Conservation (phyloP, 805 yeast genomes). For the Huiozyma sinensis region DNA sequence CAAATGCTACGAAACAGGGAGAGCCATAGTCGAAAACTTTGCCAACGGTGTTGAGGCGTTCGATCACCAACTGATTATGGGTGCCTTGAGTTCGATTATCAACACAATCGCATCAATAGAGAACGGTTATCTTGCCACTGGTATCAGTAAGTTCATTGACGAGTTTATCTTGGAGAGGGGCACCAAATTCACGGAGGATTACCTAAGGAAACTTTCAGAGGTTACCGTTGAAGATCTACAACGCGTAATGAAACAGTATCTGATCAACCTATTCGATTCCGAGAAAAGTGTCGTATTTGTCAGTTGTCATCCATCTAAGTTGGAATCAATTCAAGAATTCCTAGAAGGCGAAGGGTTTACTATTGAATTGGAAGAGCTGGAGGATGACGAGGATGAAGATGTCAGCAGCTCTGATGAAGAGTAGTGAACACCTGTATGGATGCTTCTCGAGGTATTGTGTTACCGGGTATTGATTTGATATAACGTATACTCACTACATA, state of each 20-base stretch:
- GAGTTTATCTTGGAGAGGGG: conserved; percentile 61
- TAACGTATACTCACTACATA: background rate
- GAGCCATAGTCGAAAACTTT: conserved; percentile 49
- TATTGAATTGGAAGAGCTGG: conserved; percentile 46
- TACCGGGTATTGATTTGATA: background rate
- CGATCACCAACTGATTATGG: conserved; percentile 52
- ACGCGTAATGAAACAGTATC: conserved; percentile 42
- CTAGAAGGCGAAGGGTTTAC: conserved; percentile 48
- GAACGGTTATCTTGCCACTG: conserved; percentile 54
- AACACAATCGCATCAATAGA: conserved; percentile 59
- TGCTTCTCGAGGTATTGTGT: background rate
- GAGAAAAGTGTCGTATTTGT: conserved; percentile 50
- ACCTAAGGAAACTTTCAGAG: conserved; percentile 42
- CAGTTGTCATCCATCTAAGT: conserved; percentile 62
- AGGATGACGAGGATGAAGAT: conserved; percentile 28
- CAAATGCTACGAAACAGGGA: conserved; percentile 50
- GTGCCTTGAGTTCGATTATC: conserved; percentile 68
- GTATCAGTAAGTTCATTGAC: conserved; percentile 55
- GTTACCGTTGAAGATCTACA: conserved; percentile 36
- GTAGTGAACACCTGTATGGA: background rate
- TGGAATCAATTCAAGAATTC: conserved; percentile 35
- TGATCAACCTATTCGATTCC: conserved; percentile 53
- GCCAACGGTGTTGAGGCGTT: conserved; percentile 44
- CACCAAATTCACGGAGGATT: conserved; percentile 43
- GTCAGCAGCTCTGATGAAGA: conserved; percentile 14